Evolutionary conservation across 2,329 filamentous ascomycete genomes (phyloP).

Genomic region (Myriosclerotinia curreyana): DNA sequence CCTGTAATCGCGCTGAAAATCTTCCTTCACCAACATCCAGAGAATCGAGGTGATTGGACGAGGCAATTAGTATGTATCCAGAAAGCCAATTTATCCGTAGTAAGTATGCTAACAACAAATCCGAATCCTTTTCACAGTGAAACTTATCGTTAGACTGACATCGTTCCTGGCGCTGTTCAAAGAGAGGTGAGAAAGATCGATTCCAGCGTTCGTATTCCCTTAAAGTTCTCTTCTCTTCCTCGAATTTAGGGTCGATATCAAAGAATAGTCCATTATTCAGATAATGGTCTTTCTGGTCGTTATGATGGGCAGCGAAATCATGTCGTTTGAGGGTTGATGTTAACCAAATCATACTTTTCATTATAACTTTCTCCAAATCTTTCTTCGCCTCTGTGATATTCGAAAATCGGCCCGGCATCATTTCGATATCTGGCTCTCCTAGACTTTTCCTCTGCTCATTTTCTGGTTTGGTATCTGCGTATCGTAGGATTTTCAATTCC

Average conservation of each 20-base stretch:
- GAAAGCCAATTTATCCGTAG: constrained; percentile 15
- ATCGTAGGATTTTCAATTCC: constrained; percentile 5
- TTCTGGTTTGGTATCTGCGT: neutral
- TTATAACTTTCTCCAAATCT: constrained; percentile 29
- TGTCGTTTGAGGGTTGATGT: constrained; percentile 31
- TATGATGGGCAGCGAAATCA: constrained; percentile 25
- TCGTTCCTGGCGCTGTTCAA: constrained; percentile 4
- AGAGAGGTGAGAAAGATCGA: constrained; percentile 28
- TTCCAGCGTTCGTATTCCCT: constrained; percentile 34
- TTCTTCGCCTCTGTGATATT: constrained; percentile 25
- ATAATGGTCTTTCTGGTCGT: constrained; percentile 8
- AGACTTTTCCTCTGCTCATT: constrained; percentile 1
- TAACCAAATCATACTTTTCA: constrained; percentile 33
- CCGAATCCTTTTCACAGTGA: constrained; percentile 5
- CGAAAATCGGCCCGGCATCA: constrained; percentile 29
- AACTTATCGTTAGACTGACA: constrained; percentile 24
- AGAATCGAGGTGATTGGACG: constrained; percentile 8
- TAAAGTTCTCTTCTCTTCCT: constrained; percentile 27
- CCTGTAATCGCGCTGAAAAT: constrained; percentile 11
- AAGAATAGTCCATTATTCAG: constrained; percentile 26
- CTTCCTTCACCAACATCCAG: neutral
- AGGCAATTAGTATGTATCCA: constrained; percentile 16
- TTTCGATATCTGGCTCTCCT: constrained; percentile 27
- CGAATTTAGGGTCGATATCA: constrained; percentile 30
- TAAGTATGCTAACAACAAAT: constrained; percentile 12